Conservation (phyloP, 108 stramenopile genomes). For the Conticribra guillardii region DNA sequence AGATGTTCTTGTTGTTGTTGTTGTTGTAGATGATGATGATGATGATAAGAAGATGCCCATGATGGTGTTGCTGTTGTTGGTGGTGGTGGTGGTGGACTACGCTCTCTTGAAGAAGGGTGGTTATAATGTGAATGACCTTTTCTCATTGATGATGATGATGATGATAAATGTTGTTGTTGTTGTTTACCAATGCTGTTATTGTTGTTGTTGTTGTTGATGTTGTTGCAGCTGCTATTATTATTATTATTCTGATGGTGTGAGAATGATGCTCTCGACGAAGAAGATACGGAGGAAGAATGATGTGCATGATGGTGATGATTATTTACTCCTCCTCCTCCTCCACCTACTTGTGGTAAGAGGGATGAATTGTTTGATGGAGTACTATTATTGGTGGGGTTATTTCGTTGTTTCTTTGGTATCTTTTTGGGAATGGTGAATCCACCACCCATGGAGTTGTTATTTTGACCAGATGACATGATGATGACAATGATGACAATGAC, state of each 20-base stretch:
- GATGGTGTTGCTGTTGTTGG: neutral
- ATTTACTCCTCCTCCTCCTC: neutral
- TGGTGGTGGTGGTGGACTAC: slow-evolving; percentile 8
- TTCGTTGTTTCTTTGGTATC: slow-evolving; percentile 22
- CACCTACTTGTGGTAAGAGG: neutral
- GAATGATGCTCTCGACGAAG: too few relatives aligned
- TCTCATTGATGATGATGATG: neutral
- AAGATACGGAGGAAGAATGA: too few relatives aligned
- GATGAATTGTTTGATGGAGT: slow-evolving; percentile 2
- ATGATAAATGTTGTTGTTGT: neutral
- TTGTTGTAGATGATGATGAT: neutral
- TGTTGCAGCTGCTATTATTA: too few relatives aligned
- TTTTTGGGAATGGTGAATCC: slow-evolving; percentile 46
- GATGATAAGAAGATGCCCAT: neutral
- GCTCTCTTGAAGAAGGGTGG: too few relatives aligned
- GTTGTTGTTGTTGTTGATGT: too few relatives aligned
- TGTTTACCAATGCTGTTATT: too few relatives aligned
- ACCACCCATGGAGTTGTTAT: slow-evolving; percentile 1
- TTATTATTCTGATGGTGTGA: too few relatives aligned
- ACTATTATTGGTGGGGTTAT: too few relatives aligned
- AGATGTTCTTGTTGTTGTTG: neutral
- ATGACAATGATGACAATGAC: too few relatives aligned
- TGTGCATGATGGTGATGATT: neutral
- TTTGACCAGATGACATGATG: slow-evolving; percentile 17
- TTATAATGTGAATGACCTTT: slow-evolving; percentile 3